A percentile compares a stretch with the other conserved stretches of the same genome.
Conservation (phyloP, 352 stramenopile species). For the Pythium volutum region DNA sequence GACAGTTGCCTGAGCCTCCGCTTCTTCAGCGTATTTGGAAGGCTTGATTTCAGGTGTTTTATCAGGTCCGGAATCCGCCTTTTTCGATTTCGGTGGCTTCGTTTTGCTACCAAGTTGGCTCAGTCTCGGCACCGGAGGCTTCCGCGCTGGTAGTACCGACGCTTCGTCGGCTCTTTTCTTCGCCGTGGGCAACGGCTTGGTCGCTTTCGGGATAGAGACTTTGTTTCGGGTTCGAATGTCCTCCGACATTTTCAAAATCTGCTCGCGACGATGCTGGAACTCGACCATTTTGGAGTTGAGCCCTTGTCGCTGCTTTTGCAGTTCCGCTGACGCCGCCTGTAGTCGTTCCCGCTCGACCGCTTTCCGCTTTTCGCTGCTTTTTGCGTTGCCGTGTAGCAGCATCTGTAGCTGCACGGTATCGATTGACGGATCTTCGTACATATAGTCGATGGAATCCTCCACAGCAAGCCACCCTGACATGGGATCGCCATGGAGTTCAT, state of each 20-base stretch:
- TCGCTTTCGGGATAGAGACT: background rate
- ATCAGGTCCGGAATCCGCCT: background rate
- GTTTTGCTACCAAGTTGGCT: conserved; percentile 23
- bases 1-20: background rate
- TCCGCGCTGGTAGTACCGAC: conserved; percentile 20
- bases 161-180: background rate
- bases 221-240: conserved; percentile 59
- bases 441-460: conserved; percentile 51
- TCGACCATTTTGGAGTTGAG: conserved; percentile 27
- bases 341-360: conserved; percentile 39
- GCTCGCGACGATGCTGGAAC: conserved; percentile 36
- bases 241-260: conserved; percentile 45
- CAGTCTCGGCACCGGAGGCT: conserved; percentile 57
- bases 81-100: background rate
- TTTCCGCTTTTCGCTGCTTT: conserved; percentile 37
- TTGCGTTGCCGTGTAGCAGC: conserved; percentile 25
- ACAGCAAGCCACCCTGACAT: conserved; percentile 34
- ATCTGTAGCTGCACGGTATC: conserved; percentile 48
- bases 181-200: background rate
- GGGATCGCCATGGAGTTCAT: background rate
- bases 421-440: conserved; percentile 53
- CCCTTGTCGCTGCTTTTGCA: conserved; percentile 36
- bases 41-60: background rate
- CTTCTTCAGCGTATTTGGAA: background rate
- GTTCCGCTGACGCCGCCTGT: conserved; percentile 35